phyloP scores from a whole-genome alignment of 805 yeast genomes.

The Saturnispora silvae region DNA sequence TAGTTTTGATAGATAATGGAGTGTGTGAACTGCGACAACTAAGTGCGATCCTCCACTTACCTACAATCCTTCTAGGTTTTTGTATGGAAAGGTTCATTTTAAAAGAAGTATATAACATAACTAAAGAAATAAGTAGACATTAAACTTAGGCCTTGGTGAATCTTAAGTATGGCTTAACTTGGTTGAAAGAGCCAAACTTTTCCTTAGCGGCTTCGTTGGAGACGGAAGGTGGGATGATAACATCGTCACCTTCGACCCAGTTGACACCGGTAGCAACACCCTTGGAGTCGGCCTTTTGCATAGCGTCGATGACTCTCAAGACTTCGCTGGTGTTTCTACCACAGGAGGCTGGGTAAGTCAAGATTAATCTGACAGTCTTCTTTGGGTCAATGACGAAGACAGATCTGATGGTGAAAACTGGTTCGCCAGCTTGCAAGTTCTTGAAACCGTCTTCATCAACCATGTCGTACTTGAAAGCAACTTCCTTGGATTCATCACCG shows the following conservation, averaged over 20 bases:
- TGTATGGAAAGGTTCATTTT: too few species aligned
- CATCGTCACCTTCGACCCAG: slow-evolving; percentile 87
- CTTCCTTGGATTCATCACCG: slow-evolving; percentile 78
- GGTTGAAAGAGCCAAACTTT: slow-evolving; percentile 78
- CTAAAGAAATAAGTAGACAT: not conserved
- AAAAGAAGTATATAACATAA: too few species aligned
- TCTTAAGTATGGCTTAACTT: slow-evolving; percentile 86
- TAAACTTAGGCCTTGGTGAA: slow-evolving; percentile 30
- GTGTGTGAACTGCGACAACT: too few species aligned
- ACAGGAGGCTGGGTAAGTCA: slow-evolving; percentile 87
- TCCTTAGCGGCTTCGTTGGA: slow-evolving; percentile 68
- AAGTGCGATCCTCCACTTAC: too few species aligned
- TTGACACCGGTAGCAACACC: slow-evolving; percentile 86
- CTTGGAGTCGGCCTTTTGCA: slow-evolving; percentile 74
- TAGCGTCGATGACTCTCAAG: slow-evolving; percentile 78
- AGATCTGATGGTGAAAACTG: slow-evolving; percentile 82
- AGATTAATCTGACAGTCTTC: slow-evolving; percentile 76
- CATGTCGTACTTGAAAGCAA: slow-evolving; percentile 78
- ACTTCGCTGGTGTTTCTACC: slow-evolving; percentile 94
- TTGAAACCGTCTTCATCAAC: slow-evolving; percentile 77
- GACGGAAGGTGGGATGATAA: slow-evolving; percentile 82
- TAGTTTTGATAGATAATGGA: too few species aligned
- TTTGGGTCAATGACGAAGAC: slow-evolving; percentile 85
- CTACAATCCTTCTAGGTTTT: too few species aligned
- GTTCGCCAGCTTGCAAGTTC: slow-evolving; percentile 53